Percentiles rank a stretch among this genome's conserved stretches.
Conservation (phyloP, 495 filamentous ascomycete species). For the Penicillium herquei region DNA sequence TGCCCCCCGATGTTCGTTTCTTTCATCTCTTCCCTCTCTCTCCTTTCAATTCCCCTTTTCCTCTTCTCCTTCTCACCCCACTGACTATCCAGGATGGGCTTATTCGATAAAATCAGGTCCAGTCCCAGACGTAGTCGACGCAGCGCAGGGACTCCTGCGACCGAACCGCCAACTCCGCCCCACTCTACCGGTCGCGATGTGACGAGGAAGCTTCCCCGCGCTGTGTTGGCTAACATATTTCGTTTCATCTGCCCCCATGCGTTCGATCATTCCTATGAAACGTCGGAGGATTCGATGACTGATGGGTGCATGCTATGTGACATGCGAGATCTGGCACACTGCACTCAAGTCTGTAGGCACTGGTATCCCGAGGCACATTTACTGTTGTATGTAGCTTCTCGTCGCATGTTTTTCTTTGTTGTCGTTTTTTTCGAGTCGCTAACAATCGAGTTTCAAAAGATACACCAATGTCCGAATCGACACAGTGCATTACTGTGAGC, state of each 20-base stretch:
- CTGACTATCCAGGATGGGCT: conserved; percentile 30
- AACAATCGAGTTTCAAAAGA: conserved; percentile 37
- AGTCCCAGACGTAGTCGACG: conserved; percentile 31
- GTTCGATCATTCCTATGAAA: conserved; percentile 70
- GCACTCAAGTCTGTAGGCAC: conserved; percentile 65
- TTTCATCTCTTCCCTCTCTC: conserved; percentile 1
- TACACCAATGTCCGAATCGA: conserved; percentile 92
- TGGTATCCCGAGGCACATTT: conserved; percentile 60
- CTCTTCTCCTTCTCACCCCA: background rate
- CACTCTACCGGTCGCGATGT: conserved; percentile 35
- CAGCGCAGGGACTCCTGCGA: conserved; percentile 22
- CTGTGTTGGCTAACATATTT: conserved; percentile 73
- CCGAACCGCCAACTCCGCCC: conserved; percentile 23
- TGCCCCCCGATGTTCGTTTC: background rate
- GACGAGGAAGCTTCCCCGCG: conserved; percentile 55
- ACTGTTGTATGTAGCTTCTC: conserved; percentile 49
- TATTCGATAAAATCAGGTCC: conserved; percentile 35
- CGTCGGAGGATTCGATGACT: conserved; percentile 76
- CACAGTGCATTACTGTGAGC: conserved; percentile 89
- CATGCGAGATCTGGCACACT: conserved; percentile 83
- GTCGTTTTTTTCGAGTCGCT: background rate
- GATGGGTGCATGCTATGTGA: conserved; percentile 96
- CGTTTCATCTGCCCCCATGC: conserved; percentile 80
- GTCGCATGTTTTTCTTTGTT: background rate
- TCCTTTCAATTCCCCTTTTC: background rate